Evolutionary conservation across 2,329 filamentous ascomycete genomes (phyloP).

Genomic region (Uncinocarpus reesii): DNA sequence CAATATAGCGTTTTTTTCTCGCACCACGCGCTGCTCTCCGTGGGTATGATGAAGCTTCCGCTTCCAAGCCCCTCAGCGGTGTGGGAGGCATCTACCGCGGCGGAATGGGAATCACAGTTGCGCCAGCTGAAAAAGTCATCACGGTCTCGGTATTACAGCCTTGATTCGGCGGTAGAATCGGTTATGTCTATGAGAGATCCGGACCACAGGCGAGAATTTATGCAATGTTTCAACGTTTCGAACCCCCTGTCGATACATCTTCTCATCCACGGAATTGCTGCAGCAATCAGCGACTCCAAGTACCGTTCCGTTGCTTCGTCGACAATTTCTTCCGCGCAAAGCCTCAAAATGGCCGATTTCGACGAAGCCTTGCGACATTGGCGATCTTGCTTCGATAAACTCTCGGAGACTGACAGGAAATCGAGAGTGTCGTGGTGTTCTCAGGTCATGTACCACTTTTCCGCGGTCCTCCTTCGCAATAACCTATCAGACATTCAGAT

Average conservation of each 20-base stretch:
- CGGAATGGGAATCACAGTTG: constrained; percentile 18
- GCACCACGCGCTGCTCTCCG: constrained; percentile 18
- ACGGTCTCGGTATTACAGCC: constrained; percentile 16
- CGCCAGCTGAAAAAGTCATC: constrained; percentile 15
- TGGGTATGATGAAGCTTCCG: constrained; percentile 20
- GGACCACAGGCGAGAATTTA: constrained; percentile 16
- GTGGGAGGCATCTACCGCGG: constrained; percentile 18
- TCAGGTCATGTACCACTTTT: constrained; percentile 19
- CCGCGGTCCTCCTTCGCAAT: constrained; percentile 17
- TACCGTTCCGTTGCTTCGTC: constrained; percentile 18
- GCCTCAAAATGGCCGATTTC: constrained; percentile 17
- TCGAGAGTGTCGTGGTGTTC: constrained; percentile 16
- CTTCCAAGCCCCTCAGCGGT: constrained; percentile 18
- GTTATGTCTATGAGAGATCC: constrained; percentile 18
- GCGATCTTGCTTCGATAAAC: constrained; percentile 17
- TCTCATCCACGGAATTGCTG: constrained; percentile 19
- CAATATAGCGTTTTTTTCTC: constrained; percentile 21
- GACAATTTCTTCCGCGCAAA: constrained; percentile 10
- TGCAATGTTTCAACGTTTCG: constrained; percentile 14
- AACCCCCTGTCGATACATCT: constrained; percentile 19
- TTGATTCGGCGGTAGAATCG: constrained; percentile 18
- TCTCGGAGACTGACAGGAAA: constrained; percentile 13
- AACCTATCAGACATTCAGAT: constrained; percentile 20
- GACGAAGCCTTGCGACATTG: constrained; percentile 17
- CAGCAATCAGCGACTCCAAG: constrained; percentile 19